Conservation (phyloP, 495 filamentous ascomycete species). For the Bacidia gigantensis region DNA sequence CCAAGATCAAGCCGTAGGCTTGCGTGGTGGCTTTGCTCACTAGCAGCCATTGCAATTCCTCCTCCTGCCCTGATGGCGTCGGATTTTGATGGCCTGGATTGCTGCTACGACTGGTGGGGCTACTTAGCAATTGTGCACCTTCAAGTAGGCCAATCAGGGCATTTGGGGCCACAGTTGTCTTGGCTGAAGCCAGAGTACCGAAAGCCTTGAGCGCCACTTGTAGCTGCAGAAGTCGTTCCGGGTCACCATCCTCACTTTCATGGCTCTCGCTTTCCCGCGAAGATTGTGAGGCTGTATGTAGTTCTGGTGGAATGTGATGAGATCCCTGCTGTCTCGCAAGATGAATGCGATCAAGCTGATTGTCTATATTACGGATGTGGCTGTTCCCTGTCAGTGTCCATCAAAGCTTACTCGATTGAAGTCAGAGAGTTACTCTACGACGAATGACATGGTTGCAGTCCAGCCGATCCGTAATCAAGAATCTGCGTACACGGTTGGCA, state of each 20-base stretch:
- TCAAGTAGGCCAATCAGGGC: slow-evolving; percentile 46
- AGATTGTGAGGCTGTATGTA: slow-evolving; percentile 8
- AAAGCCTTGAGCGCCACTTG: slow-evolving; percentile 53
- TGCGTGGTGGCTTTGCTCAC: slow-evolving; percentile 77
- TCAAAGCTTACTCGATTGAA: neutral
- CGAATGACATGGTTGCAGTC: slow-evolving; percentile 43
- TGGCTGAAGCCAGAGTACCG: slow-evolving; percentile 48
- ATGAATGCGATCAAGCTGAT: slow-evolving; percentile 64
- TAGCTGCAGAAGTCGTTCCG: slow-evolving; percentile 27
- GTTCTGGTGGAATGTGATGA: slow-evolving; percentile 15
- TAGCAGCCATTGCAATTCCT: slow-evolving; percentile 76
- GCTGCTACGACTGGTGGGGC: neutral
- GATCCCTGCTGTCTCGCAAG: slow-evolving; percentile 22
- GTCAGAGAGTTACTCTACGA: slow-evolving; percentile 46
- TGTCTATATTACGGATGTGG: slow-evolving; percentile 65
- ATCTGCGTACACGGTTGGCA: neutral
- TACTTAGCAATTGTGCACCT: slow-evolving; percentile 36
- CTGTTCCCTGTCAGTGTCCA: slow-evolving; percentile 28
- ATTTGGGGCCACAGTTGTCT: slow-evolving; percentile 33
- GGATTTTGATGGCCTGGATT: slow-evolving; percentile 13
- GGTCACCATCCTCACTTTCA: slow-evolving; percentile 1
- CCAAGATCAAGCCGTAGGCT: slow-evolving; percentile 63
- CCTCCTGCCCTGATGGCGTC: slow-evolving; percentile 35
- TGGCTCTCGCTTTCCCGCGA: slow-evolving; percentile 7
- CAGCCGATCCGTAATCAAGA: neutral